Evolutionary conservation across 2,329 filamentous ascomycete species (phyloP).

Genomic region (Hypomyces perniciosus): DNA sequence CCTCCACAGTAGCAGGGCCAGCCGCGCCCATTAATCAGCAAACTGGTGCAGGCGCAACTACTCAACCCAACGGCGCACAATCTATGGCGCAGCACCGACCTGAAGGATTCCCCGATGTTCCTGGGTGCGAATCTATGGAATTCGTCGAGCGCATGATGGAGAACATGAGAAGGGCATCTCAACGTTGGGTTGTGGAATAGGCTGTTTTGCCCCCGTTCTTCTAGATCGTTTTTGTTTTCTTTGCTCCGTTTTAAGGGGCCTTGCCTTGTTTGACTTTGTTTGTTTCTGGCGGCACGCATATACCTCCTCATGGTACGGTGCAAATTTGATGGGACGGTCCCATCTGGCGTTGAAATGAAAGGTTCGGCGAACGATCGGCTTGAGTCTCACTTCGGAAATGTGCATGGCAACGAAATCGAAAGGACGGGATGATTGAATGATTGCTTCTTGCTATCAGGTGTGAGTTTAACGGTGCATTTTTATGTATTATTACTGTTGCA

Average conservation of each 20-base stretch:
- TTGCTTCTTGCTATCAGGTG: no score
- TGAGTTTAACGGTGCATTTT: no score
- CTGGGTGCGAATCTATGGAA: conserved; percentile 39
- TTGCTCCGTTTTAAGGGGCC: neutral
- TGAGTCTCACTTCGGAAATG: conserved; percentile 1
- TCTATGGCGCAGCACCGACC: conserved; percentile 2
- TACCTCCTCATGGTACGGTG: no score
- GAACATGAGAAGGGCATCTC: conserved; percentile 40
- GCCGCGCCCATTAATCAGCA: neutral
- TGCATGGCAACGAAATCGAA: neutral
- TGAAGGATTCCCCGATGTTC: conserved; percentile 37
- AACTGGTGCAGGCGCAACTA: neutral
- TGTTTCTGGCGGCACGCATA: neutral
- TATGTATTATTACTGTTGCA: no score
- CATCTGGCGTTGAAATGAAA: conserved; percentile 4
- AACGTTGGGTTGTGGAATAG: conserved; percentile 9
- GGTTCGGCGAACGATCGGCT: conserved; percentile 3
- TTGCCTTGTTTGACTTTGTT: neutral
- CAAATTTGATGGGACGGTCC: neutral
- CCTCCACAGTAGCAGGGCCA: neutral
- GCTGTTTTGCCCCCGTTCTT: neutral
- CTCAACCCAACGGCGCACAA: neutral
- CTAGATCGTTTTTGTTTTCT: neutral
- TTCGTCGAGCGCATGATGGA: conserved; percentile 49
- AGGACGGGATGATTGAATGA: neutral